Conservation (phyloP, 352 stramenopile species). For the Phytophthora pluvialis region DNA sequence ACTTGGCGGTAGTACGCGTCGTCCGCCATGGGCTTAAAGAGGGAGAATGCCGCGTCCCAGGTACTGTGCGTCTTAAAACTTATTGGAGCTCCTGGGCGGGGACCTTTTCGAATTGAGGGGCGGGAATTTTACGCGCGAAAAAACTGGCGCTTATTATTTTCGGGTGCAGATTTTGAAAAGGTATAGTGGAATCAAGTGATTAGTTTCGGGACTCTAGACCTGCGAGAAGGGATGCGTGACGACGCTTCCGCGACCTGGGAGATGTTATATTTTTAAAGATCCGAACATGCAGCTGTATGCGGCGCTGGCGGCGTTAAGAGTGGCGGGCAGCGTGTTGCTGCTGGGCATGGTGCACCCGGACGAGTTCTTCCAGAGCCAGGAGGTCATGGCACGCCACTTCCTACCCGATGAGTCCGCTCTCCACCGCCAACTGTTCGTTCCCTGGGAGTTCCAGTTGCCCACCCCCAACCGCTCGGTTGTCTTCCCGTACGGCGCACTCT, state of each 20-base stretch:
- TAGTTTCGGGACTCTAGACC: conserved; percentile 5
- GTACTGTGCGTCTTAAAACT: background rate
- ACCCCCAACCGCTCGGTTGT: conserved; percentile 76
- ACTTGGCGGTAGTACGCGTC: conserved; percentile 58
- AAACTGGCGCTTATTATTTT: conserved; percentile 7
- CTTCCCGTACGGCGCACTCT: conserved; percentile 56
- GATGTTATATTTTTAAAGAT: conserved; percentile 17
- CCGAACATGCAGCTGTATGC: conserved; percentile 30
- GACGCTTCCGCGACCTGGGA: conserved; percentile 4
- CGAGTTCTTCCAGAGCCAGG: conserved; percentile 90
- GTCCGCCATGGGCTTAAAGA: conserved; percentile 14
- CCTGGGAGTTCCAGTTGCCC: conserved; percentile 78
- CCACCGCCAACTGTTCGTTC: conserved; percentile 55
- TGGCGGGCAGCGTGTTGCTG: conserved; percentile 37
- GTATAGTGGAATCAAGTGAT: conserved; percentile 4
- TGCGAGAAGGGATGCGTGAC: background rate
- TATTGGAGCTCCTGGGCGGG: background rate
- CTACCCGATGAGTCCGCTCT: conserved; percentile 28
- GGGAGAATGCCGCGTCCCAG: conserved; percentile 25
- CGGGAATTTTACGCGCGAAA: conserved; percentile 17
- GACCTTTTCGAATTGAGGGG: conserved; percentile 1
- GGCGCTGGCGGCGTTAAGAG: conserved; percentile 49
- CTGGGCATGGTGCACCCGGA: conserved; percentile 80
- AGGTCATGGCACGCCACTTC: conserved; percentile 75
- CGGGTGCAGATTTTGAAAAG: conserved; percentile 4